Evolutionary conservation across 2,329 filamentous ascomycete species (phyloP).

Genomic region (Mycocentrospora acerina): DNA sequence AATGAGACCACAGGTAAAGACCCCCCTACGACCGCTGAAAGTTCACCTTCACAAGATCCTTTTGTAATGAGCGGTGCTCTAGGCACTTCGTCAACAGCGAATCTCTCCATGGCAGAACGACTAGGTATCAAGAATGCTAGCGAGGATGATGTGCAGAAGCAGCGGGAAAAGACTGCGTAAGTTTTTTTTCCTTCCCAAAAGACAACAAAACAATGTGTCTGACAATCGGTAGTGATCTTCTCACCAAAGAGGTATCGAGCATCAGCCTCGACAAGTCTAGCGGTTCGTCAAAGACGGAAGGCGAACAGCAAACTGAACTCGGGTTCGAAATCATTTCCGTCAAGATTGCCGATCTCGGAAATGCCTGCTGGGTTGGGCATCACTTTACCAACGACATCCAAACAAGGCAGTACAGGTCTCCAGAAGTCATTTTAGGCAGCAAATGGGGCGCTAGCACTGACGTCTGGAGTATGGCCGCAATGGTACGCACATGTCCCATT

Average conservation of each 20-base stretch:
- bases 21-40: slow-evolving; percentile 46
- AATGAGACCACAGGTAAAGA: slow-evolving; percentile 67
- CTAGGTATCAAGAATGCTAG: slow-evolving; percentile 56
- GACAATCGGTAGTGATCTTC: slow-evolving; percentile 65
- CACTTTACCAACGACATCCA: slow-evolving; percentile 99
- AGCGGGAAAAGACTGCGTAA: slow-evolving; percentile 92
- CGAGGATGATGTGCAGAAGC: slow-evolving; percentile 65
- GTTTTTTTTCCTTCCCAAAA: slow-evolving; percentile 34
- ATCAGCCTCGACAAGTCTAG: slow-evolving; percentile 79
- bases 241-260: slow-evolving; percentile 90
- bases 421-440: slow-evolving; percentile 91
- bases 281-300: slow-evolving; percentile 51
- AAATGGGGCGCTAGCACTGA: slow-evolving; percentile 99
- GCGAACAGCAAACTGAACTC: slow-evolving; percentile 57
- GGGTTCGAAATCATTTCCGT: slow-evolving; percentile 85
- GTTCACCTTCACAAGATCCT: slow-evolving; percentile 43
- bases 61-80: slow-evolving; percentile 59
- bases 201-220: slow-evolving; percentile 1
- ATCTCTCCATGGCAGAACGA: slow-evolving; percentile 61
- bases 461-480: slow-evolving; percentile 99
- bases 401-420: slow-evolving; percentile 93
- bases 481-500: slow-evolving; percentile 63
- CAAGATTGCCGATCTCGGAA: slow-evolving; percentile 97
- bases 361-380: slow-evolving; percentile 98
- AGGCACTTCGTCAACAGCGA: slow-evolving; percentile 49